phyloP scores from a whole-genome alignment of 192 early-diverging fungal species.

The Coemansia sp. region DNA sequence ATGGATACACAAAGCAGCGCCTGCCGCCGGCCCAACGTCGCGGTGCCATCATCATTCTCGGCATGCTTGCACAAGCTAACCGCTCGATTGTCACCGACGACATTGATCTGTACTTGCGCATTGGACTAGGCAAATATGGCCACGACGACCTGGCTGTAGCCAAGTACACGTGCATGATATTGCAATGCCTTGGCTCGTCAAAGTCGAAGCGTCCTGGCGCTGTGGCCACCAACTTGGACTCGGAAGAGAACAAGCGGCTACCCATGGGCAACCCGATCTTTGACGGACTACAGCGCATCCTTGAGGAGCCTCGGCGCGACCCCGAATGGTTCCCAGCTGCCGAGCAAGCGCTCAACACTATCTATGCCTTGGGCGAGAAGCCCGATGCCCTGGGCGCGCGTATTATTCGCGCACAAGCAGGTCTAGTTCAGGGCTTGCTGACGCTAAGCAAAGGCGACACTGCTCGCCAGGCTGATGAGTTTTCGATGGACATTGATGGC shows the following conservation, averaged over 20 bases:
- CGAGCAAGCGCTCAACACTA: conserved; percentile 92
- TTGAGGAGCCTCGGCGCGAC: conserved; percentile 37
- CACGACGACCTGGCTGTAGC: conserved; percentile 80
- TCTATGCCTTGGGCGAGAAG: conserved; percentile 86
- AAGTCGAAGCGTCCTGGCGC: conserved; percentile 26
- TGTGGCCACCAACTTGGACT: conserved; percentile 10
- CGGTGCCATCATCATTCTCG: conserved; percentile 88
- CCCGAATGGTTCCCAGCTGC: conserved; percentile 81
- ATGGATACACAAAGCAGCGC: conserved; percentile 62
- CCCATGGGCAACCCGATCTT: conserved; percentile 62
- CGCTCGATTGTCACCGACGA: conserved; percentile 81
- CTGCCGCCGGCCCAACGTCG: conserved; percentile 72
- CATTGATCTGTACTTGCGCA: conserved; percentile 74
- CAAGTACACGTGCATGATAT: conserved; percentile 87
- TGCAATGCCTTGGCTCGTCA: conserved; percentile 71
- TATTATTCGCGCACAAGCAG: conserved; percentile 70
- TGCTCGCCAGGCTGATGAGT: conserved; percentile 6
- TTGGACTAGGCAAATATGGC: conserved; percentile 84
- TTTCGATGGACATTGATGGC: conserved; percentile 19
- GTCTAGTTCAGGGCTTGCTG: conserved; percentile 60
- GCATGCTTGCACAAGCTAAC: conserved; percentile 89
- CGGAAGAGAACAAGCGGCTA: conserved; percentile 51
- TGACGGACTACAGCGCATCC: conserved; percentile 54
- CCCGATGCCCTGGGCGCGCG: conserved; percentile 80
- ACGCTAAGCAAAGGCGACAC: conserved; percentile 8